phyloP scores from a whole-genome alignment of 345 rosid species.

The Zanthoxylum bungeanum region DNA sequence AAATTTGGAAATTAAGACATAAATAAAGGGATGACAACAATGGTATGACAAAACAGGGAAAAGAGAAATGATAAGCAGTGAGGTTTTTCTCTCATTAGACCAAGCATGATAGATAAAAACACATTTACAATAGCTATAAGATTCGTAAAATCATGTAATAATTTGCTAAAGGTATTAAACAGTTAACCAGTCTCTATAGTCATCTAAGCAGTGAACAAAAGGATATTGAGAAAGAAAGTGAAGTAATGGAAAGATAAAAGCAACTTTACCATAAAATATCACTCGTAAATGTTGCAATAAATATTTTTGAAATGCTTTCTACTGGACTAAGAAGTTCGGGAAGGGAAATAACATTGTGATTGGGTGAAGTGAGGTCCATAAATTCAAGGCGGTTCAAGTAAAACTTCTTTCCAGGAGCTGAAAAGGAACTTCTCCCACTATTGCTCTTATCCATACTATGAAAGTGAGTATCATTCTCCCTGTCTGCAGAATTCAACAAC shows the following conservation, averaged over 20 bases:
- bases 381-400: constrained; percentile 69
- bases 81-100: background rate
- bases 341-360: constrained; percentile 51
- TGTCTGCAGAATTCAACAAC: constrained; percentile 8
- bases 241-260: background rate
- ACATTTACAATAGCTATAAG: background rate
- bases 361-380: constrained; percentile 35
- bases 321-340: constrained; percentile 77
- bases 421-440: constrained; percentile 14
- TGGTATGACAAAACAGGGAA: background rate
- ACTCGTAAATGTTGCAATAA: constrained; percentile 85
- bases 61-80: background rate
- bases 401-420: constrained; percentile 64
- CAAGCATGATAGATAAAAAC: constrained; percentile 8
- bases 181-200: background rate
- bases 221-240: background rate
- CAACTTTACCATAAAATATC: constrained; percentile 66
- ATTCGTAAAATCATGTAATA: background rate
- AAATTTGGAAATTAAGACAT: background rate
- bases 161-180: background rate
- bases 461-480: constrained; percentile 16
- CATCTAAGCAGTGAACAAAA: background rate
- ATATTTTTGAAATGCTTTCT: constrained; percentile 55
- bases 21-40: background rate
- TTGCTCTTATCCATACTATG: constrained; percentile 19